Evolutionary conservation across 148 eudicot genomes (phyloP).

Genomic region (Pharnaceum exiguum): DNA sequence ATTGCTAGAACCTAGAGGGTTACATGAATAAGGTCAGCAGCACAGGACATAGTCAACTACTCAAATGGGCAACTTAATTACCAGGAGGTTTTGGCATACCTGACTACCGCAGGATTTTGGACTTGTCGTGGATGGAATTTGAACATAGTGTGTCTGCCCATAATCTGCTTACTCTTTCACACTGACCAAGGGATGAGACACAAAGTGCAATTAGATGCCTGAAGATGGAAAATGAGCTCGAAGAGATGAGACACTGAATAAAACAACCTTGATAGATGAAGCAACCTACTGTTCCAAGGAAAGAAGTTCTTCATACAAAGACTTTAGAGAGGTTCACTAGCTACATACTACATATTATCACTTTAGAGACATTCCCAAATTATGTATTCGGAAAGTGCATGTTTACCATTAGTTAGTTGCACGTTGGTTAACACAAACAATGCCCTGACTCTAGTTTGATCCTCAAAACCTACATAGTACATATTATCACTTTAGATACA

Average conservation of each 20-base stretch:
- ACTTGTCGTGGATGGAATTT: constrained; percentile 57
- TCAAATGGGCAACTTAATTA: constrained; percentile 55
- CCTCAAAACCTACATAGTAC: too few relatives aligned
- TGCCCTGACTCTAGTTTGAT: too few relatives aligned
- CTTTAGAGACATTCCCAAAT: too few relatives aligned
- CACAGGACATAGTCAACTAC: constrained; percentile 36
- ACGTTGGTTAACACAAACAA: too few relatives aligned
- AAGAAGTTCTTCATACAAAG: constrained; percentile 35
- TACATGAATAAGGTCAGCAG: constrained; percentile 12
- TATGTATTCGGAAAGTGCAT: too few relatives aligned
- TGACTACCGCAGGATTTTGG: constrained; percentile 39
- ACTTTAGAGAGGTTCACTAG: constrained; percentile 28
- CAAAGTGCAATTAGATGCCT: constrained; percentile 25
- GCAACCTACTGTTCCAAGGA: constrained; percentile 14
- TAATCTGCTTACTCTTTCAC: constrained; percentile 39
- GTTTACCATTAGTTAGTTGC: too few relatives aligned
- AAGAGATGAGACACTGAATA: constrained; percentile 26
- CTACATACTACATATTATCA: constrained; percentile 26
- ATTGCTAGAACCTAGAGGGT: constrained; percentile 26
- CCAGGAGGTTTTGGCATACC: constrained; percentile 38
- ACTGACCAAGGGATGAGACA: constrained; percentile 37
- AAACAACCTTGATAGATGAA: constrained; percentile 26
- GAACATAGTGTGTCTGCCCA: constrained; percentile 41
- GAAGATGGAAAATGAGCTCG: constrained; percentile 32
- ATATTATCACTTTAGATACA: too few relatives aligned